Percentiles rank a stretch among this genome's conserved stretches.
Conservation (phyloP, 768 basidiomycete genomes). For the Pleurotus ostreatus region DNA sequence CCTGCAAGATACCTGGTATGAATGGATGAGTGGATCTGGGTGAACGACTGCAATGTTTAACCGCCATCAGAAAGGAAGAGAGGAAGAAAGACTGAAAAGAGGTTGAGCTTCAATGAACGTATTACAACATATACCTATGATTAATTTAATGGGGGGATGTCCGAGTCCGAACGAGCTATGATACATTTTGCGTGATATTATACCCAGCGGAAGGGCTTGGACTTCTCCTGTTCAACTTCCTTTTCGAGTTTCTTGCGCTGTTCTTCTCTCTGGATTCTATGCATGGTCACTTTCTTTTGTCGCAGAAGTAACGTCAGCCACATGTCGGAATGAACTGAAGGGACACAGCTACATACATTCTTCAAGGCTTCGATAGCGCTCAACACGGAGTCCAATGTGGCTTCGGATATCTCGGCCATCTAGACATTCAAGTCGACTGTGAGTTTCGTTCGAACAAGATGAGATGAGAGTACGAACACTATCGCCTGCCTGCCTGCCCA, state of each 20-base stretch:
- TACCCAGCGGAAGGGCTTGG: conserved; percentile 4
- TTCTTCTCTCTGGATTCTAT: conserved; percentile 7
- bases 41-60: too few relatives aligned
- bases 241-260: conserved; percentile 3
- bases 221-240: conserved; percentile 4
- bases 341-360: conserved; percentile 5
- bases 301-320: neutral
- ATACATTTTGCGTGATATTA: neutral
- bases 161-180: too few relatives aligned
- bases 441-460: neutral
- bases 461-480: conserved; percentile 30
- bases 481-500: conserved; percentile 48
- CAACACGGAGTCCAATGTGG: conserved; percentile 11
- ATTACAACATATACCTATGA: too few relatives aligned
- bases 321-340: neutral
- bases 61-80: too few relatives aligned
- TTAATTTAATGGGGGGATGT: too few relatives aligned
- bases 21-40: too few relatives aligned
- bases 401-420: conserved; percentile 12
- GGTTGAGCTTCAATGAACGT: too few relatives aligned
- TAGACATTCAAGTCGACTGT: neutral
- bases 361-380: conserved; percentile 10
- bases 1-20: too few relatives aligned
- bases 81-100: too few relatives aligned
- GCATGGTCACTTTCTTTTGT: conserved; percentile 6